Base-by-base conservation (phyloP, 371 early-diverging fungal species). In the Syncephalastrum contaminatum region DNA sequence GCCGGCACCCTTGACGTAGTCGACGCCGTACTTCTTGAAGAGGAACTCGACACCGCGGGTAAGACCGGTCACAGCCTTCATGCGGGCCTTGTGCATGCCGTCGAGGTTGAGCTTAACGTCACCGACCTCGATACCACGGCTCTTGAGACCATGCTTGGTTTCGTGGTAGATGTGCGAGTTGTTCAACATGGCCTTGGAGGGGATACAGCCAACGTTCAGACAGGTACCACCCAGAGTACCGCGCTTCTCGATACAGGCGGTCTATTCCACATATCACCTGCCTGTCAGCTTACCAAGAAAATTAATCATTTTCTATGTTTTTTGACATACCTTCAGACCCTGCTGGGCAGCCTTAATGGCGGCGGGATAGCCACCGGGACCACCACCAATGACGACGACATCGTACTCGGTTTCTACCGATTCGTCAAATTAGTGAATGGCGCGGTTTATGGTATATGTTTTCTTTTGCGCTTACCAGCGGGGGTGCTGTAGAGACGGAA, bases 331-430 rank as follows among this genome's bases (percentile, higher is more conserved):
- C 91, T 95, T 95, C 43, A 96, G 85, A 40, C 98, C 98, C 43
- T 96, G 83, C 75, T 98, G 98, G 48, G 98, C 93, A 72, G 96
- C 97, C 84, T 96, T 97, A 74, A 98, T 97, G 58, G 98, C 98
- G 58, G 96, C 96, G 56, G 97, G 97, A 63, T 98, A 98, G 56
- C 98, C 98, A 66, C 98, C 98, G 47, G 98, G 98, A 18, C 98
- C 98, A 69, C 93, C 98, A 72, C 98, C 94, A 63, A 94, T 92
- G 56, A 94, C 90, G 43, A 91, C 87, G 41, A 90, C 80, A 62
- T 93, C 93, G 66, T 88, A 83, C 66, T 91, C 93, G 57, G 77
- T 72, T n/a, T 67, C 65, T 57, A 27, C 54, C 47, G 24, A 10
- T 30, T 8, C 5, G 2, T 27, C 41, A 20, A 43, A 13, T 20